These are phyloP conservation scores for Raffaelea albimanens DNA, from an alignment of 2,329 filamentous ascomycete genomes.

Conservation along the genomic window DNA sequence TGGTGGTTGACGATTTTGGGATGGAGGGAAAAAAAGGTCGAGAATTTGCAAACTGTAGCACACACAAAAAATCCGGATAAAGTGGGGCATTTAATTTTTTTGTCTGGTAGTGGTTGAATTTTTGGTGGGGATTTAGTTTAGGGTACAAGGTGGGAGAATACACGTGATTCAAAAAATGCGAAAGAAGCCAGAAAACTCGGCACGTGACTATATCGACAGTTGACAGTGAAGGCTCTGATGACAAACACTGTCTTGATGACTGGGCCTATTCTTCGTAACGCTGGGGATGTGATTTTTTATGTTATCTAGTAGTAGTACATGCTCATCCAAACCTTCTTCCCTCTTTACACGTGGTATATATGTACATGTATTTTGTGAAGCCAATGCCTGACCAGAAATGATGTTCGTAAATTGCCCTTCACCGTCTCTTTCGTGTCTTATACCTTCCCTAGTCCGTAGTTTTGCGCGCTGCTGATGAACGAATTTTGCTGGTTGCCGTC, in stretches of 20 bases:
- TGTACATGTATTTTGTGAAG: no score
- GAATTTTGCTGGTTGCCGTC: constrained; percentile 22
- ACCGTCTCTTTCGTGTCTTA: not conserved
- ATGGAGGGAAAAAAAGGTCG: not conserved
- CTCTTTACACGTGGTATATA: not conserved
- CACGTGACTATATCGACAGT: no score
- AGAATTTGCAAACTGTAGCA: no score
- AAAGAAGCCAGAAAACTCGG: no score
- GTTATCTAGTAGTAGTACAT: not conserved
- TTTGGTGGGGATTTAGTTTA: not conserved
- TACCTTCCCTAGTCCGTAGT: constrained; percentile 25
- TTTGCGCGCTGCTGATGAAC: constrained; percentile 24
- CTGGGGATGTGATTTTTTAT: not conserved
- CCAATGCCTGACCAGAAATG: no score
- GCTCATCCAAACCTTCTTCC: not conserved
- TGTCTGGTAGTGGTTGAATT: not conserved
- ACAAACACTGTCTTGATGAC: no score
- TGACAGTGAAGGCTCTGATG: no score
- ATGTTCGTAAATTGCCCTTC: not conserved
- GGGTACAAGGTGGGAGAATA: not conserved
- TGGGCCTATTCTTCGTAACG: no score
- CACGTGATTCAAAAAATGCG: no score
- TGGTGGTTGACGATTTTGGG: not conserved
- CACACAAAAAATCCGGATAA: no score
- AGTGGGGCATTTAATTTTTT: not conserved